These are phyloP conservation scores for Rhododendron vialii DNA, from an alignment of 148 eudicot species.

Conservation along the genomic window DNA sequence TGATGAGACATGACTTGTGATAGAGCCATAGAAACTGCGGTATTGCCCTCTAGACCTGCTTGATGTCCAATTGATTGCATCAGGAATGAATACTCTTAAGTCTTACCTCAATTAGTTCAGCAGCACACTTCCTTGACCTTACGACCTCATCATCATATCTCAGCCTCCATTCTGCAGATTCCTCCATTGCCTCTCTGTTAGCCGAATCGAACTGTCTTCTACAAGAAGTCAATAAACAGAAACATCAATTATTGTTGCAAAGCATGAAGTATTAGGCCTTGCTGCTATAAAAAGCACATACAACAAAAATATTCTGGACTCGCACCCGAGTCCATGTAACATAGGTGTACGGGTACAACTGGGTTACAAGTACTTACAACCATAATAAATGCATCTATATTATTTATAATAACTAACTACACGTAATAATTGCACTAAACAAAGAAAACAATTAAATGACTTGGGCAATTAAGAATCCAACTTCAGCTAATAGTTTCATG, in stretches of 20 bases:
- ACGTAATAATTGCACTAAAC: background rate
- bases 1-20: background rate
- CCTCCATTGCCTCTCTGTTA: constrained; percentile 87
- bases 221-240: constrained; percentile 15
- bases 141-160: constrained; percentile 70
- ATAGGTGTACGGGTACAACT: background rate
- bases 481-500: background rate
- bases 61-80: too few relatives aligned
- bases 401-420: background rate
- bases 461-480: background rate
- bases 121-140: constrained; percentile 39
- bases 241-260: background rate
- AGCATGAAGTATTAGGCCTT: background rate
- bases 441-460: background rate
- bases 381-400: background rate
- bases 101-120: constrained; percentile 51
- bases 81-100: constrained; percentile 19
- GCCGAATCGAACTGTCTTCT: constrained; percentile 93
- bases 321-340: too few relatives aligned
- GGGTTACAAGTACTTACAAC: background rate
- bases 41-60: background rate
- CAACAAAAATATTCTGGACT: background rate
- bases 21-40: background rate
- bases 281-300: background rate
- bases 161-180: constrained; percentile 94